phyloP scores from a whole-genome alignment of 2,329 filamentous ascomycete genomes.

The Aspergillus persii region DNA sequence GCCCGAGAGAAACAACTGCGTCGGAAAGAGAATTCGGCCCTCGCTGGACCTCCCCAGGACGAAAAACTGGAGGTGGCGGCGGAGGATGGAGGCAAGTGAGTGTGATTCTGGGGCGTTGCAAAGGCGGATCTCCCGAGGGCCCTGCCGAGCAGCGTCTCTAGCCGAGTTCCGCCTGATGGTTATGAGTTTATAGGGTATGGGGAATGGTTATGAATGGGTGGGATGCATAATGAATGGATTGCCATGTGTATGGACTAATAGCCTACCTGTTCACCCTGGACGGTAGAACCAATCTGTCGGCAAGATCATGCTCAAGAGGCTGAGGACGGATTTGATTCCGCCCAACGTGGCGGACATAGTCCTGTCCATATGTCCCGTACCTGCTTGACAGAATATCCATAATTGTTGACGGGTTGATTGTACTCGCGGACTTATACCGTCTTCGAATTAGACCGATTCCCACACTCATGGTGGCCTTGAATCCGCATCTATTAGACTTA shows the following conservation, averaged over 20 bases:
- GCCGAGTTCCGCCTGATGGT: slow-evolving; percentile 24
- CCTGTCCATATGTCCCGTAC: too few relatives aligned
- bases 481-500: too few relatives aligned
- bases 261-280: too few relatives aligned
- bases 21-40: slow-evolving; percentile 22
- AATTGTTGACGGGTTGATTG: not conserved
- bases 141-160: slow-evolving; percentile 20
- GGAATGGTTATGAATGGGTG: too few relatives aligned
- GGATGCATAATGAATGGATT: too few relatives aligned
- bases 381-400: too few relatives aligned
- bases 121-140: slow-evolving; percentile 24
- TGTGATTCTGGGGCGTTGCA: not conserved
- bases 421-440: not conserved
- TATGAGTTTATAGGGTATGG: not conserved
- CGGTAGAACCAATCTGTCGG: too few relatives aligned
- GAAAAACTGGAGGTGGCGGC: slow-evolving; percentile 14
- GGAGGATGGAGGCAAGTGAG: slow-evolving; percentile 7
- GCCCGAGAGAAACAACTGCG: slow-evolving; percentile 10
- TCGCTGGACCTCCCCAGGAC: not conserved
- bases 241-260: too few relatives aligned
- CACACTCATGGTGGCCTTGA: too few relatives aligned
- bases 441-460: not conserved
- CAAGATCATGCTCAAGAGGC: too few relatives aligned
- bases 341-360: not conserved
- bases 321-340: not conserved